These are phyloP conservation scores for Hymenoscyphus albidus DNA, from an alignment of 2,329 filamentous ascomycete genomes.

Conservation along the genomic window DNA sequence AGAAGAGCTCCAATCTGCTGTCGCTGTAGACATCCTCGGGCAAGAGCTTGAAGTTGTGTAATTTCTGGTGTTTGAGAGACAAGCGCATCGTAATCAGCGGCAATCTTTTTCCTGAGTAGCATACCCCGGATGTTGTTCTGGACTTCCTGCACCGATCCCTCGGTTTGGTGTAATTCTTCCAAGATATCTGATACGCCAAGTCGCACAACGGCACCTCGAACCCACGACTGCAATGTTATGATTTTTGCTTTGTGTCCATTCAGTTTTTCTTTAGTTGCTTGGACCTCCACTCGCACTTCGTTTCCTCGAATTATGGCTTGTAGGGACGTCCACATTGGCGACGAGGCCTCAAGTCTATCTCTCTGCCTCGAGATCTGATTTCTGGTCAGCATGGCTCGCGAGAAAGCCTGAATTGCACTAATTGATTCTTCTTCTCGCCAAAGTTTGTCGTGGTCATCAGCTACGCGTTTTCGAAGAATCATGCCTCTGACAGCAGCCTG, in stretches of 20 bases:
- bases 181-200: slow-evolving; percentile 47
- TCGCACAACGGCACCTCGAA: slow-evolving; percentile 52
- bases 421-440: slow-evolving; percentile 48
- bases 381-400: slow-evolving; percentile 59
- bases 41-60: slow-evolving; percentile 60
- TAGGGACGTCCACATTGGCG: slow-evolving; percentile 48
- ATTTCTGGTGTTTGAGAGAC: slow-evolving; percentile 54
- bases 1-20: slow-evolving; percentile 60
- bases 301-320: slow-evolving; percentile 42
- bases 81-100: slow-evolving; percentile 51
- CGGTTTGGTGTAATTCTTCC: slow-evolving; percentile 45
- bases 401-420: slow-evolving; percentile 60
- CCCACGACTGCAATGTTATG: slow-evolving; percentile 34
- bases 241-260: slow-evolving; percentile 43
- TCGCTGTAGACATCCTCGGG: slow-evolving; percentile 63
- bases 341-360: slow-evolving; percentile 48
- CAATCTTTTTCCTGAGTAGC: slow-evolving; percentile 50
- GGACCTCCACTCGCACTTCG: slow-evolving; percentile 43
- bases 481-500: slow-evolving; percentile 67
- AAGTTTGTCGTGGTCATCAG: slow-evolving; percentile 50
- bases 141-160: slow-evolving; percentile 46
- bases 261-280: slow-evolving; percentile 48
- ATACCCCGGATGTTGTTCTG: slow-evolving; percentile 61
- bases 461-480: slow-evolving; percentile 49
- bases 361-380: slow-evolving; percentile 49